Evolutionary conservation across 345 rosid species (phyloP).

Genomic region (Boechera retrofracta): DNA sequence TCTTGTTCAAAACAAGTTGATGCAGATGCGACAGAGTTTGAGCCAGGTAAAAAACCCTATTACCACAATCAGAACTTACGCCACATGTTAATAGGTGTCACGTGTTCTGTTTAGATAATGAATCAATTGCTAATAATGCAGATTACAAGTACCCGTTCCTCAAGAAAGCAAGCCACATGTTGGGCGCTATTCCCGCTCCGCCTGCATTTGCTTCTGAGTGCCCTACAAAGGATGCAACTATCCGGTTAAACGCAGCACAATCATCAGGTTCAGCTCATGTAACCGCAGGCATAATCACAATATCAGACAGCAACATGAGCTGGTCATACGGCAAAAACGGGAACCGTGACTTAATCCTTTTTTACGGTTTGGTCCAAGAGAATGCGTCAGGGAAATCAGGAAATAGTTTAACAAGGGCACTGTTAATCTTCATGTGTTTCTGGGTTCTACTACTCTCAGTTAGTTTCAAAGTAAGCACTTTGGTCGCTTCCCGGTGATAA

Average conservation of each 20-base stretch:
- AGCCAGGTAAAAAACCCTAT: constrained; percentile 54
- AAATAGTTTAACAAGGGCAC: constrained; percentile 48
- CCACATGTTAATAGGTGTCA: background rate
- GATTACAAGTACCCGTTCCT: constrained; percentile 67
- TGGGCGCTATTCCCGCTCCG: constrained; percentile 72
- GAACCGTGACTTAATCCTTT: constrained; percentile 58
- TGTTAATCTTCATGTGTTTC: constrained; percentile 60
- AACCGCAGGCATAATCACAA: constrained; percentile 80
- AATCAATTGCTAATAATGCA: constrained; percentile 38
- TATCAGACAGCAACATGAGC: constrained; percentile 58
- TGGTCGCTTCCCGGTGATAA: constrained; percentile 58
- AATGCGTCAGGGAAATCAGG: constrained; percentile 51
- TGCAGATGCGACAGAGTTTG: constrained; percentile 50
- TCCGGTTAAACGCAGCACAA: constrained; percentile 59
- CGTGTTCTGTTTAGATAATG: constrained; percentile 25
- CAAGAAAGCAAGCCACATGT: constrained; percentile 78
- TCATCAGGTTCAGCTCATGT: constrained; percentile 77
- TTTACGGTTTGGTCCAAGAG: constrained; percentile 56
- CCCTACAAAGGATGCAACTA: constrained; percentile 65
- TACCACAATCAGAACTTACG: constrained; percentile 16
- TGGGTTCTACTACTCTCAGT: constrained; percentile 69
- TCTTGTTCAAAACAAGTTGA: constrained; percentile 62
- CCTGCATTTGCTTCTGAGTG: constrained; percentile 76
- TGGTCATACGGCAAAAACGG: constrained; percentile 70
- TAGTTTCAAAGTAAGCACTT: constrained; percentile 64